Evolutionary conservation across 305 asterid species (phyloP).

Genomic region (Caryopteris hybrid): DNA sequence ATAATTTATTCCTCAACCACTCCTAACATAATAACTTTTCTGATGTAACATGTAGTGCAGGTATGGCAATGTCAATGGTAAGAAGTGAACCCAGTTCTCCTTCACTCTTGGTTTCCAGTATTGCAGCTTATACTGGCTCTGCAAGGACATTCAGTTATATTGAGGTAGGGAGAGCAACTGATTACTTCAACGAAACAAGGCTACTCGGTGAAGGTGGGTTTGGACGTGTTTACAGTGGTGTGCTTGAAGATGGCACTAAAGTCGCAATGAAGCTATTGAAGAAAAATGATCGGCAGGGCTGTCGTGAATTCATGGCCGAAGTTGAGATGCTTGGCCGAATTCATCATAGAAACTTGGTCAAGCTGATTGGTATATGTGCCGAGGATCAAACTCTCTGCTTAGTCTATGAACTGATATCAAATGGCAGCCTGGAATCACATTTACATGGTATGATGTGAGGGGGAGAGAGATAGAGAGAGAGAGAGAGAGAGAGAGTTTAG

Average conservation of each 20-base stretch:
- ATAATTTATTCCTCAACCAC: no score
- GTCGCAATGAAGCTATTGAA: slow-evolving; percentile 87
- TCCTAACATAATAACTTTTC: neutral
- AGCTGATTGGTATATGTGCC: slow-evolving; percentile 81
- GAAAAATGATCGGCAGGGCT: slow-evolving; percentile 84
- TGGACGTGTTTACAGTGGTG: slow-evolving; percentile 85
- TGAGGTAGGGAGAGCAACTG: slow-evolving; percentile 80
- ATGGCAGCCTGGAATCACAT: slow-evolving; percentile 94
- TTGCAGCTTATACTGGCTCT: slow-evolving; percentile 73
- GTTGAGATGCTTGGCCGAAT: slow-evolving; percentile 98
- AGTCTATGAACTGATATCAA: slow-evolving; percentile 78
- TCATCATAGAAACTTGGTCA: slow-evolving; percentile 92
- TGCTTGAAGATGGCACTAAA: slow-evolving; percentile 67
- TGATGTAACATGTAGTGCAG: slow-evolving; percentile 29
- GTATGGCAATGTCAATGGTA: slow-evolving; percentile 41
- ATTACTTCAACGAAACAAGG: slow-evolving; percentile 66
- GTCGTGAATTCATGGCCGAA: slow-evolving; percentile 92
- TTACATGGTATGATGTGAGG: slow-evolving; percentile 84
- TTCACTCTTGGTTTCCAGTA: slow-evolving; percentile 69
- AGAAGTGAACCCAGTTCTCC: slow-evolving; percentile 69
- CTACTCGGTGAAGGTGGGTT: slow-evolving; percentile 95
- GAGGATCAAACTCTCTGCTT: slow-evolving; percentile 82
- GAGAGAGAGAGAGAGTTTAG: no score
- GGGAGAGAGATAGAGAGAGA: no score
- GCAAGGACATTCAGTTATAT: slow-evolving; percentile 60